Percentiles rank a stretch among this genome's conserved stretches.
These are phyloP conservation scores for Vachellia collinsii DNA, from an alignment of 306 rosid genomes.

Conservation along the genomic window DNA sequence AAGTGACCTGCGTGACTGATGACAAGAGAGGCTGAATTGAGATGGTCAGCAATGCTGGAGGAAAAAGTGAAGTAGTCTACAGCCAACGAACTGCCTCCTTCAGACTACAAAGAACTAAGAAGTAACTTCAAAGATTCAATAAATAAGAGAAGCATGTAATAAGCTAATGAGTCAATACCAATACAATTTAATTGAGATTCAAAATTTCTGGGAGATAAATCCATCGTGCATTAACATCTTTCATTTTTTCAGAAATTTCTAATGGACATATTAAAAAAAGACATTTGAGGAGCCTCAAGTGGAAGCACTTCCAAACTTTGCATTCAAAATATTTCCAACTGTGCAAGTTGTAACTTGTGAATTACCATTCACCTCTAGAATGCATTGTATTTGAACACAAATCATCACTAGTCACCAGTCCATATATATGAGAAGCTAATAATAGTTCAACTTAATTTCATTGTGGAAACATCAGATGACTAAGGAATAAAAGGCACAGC, in stretches of 20 bases:
- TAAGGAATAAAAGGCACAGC: background rate
- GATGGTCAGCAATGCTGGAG: slow-evolving; percentile 85
- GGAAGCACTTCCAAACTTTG: background rate
- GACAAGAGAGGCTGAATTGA: slow-evolving; percentile 86
- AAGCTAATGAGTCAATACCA: background rate
- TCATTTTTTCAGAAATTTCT: background rate
- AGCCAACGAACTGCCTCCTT: slow-evolving; percentile 57
- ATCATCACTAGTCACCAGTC: background rate
- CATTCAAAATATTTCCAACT: background rate
- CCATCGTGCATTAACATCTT: background rate
- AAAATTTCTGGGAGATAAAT: background rate
- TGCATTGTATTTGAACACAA: background rate
- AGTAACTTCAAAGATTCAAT: background rate
- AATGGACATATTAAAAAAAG: background rate
- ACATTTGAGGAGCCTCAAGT: background rate
- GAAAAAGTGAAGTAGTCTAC: slow-evolving; percentile 86
- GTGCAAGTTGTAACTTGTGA: background rate
- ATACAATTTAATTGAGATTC: background rate
- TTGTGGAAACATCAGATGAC: background rate
- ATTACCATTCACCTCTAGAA: background rate
- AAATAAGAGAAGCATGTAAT: slow-evolving; percentile 11
- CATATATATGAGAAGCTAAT: background rate
- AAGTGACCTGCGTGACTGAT: slow-evolving; percentile 79
- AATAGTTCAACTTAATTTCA: slow-evolving; percentile 6
- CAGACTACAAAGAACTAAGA: slow-evolving; percentile 56